A percentile compares a stretch with the other conserved stretches of the same genome.
These are phyloP conservation scores for Mariannaea elegans DNA, from an alignment of 2,329 filamentous ascomycete genomes.

Conservation along the genomic window DNA sequence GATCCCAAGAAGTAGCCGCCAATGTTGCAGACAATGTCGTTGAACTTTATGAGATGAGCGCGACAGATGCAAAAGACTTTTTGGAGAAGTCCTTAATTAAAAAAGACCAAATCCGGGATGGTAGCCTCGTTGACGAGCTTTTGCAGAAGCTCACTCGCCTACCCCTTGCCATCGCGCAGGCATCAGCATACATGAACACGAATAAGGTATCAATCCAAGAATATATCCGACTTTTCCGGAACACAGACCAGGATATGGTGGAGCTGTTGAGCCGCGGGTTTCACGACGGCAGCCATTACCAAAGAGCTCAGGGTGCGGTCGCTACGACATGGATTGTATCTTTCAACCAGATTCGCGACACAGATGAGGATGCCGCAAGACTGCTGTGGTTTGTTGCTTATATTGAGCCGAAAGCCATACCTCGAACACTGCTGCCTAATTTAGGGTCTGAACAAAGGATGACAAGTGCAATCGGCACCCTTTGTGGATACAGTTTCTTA, in stretches of 20 bases:
- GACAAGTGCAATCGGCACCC: constrained; percentile 42
- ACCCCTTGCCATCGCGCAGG: constrained; percentile 51
- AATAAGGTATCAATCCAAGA: constrained; percentile 36
- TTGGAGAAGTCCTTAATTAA: neutral
- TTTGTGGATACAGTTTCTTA: constrained; percentile 47
- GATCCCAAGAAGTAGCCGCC: neutral
- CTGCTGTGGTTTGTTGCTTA: constrained; percentile 53
- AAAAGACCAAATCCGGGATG: neutral
- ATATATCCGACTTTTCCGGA: constrained; percentile 47
- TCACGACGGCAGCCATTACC: constrained; percentile 45
- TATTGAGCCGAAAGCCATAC: constrained; percentile 52
- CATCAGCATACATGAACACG: constrained; percentile 51
- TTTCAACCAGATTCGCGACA: constrained; percentile 48
- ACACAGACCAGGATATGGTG: constrained; percentile 42
- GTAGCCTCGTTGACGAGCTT: constrained; percentile 1
- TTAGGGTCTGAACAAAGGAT: constrained; percentile 27
- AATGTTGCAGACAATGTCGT: neutral
- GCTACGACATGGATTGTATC: constrained; percentile 53
- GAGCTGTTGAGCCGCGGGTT: constrained; percentile 38
- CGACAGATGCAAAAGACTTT: neutral
- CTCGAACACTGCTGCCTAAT: constrained; percentile 46
- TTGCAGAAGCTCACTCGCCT: constrained; percentile 43
- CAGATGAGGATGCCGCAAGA: constrained; percentile 43
- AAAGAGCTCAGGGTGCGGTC: constrained; percentile 45
- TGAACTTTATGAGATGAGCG: neutral